These are phyloP conservation scores for Penicillium aurantiogriseum DNA, from an alignment of 2,329 filamentous ascomycete species.

Conservation along the genomic window DNA sequence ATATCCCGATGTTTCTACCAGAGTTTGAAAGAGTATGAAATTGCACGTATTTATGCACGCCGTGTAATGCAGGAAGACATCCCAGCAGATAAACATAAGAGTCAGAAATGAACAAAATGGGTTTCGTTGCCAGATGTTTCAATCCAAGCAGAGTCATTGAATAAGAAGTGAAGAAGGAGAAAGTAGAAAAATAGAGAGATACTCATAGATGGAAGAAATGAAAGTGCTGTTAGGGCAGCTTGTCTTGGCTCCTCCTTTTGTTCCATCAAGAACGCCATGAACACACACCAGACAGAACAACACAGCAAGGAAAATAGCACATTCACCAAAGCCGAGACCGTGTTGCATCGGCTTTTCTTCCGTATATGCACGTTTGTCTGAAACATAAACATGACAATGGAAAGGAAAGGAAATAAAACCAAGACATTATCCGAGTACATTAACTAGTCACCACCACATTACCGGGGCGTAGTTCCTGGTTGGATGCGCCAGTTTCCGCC, in stretches of 20 bases:
- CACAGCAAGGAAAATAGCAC: not conserved
- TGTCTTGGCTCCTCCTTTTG: not conserved
- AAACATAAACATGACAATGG: not conserved
- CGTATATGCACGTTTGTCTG: not conserved
- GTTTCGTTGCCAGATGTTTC: constrained; percentile 13
- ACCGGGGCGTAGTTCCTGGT: constrained; percentile 9
- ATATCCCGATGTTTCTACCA: not conserved
- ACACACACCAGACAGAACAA: not conserved
- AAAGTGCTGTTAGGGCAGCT: not conserved
- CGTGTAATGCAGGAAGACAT: constrained; percentile 24
- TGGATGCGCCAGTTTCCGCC: constrained; percentile 30
- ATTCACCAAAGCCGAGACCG: not conserved
- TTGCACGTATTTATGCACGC: constrained; percentile 22
- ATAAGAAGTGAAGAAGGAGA: not conserved
- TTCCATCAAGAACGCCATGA: not conserved
- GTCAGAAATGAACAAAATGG: constrained; percentile 5
- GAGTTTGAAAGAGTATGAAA: not conserved
- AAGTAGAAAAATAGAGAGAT: not conserved
- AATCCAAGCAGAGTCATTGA: constrained; percentile 7
- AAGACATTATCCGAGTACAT: not conserved
- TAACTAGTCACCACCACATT: not conserved
- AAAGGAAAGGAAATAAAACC: not conserved
- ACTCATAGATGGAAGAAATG: not conserved
- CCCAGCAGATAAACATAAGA: constrained; percentile 12
- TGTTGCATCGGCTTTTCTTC: not conserved